Evolutionary conservation across 352 stramenopile genomes (phyloP).

Genomic region (Globisporangium barbulae): DNA sequence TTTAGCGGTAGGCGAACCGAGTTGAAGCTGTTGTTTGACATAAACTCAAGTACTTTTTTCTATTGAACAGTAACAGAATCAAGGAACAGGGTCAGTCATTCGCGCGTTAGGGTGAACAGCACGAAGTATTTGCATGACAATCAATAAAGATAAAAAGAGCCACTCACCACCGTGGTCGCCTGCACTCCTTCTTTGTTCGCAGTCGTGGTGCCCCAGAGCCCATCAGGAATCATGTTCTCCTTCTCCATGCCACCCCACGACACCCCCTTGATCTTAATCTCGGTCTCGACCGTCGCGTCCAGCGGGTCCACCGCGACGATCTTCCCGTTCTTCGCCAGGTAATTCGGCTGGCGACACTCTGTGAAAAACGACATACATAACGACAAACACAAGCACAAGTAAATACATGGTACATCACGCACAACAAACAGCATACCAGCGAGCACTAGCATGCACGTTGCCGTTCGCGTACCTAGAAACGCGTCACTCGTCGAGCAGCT

Average conservation of each 20-base stretch:
- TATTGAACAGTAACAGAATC: neutral
- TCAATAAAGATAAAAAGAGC: neutral
- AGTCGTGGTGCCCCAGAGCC: conserved; percentile 38
- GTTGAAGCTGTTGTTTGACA: conserved; percentile 63
- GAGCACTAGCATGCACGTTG: neutral
- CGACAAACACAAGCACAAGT: neutral
- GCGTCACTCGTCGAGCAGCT: conserved; percentile 2
- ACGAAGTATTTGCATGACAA: neutral
- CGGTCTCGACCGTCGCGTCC: conserved; percentile 32
- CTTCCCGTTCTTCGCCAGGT: conserved; percentile 48
- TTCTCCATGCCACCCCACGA: conserved; percentile 69
- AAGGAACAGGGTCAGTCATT: neutral
- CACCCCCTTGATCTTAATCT: conserved; percentile 65
- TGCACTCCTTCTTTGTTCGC: conserved; percentile 33
- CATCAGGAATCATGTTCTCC: conserved; percentile 62
- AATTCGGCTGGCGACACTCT: conserved; percentile 68
- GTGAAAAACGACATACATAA: neutral
- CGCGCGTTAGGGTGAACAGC: neutral
- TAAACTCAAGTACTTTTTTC: conserved; percentile 44
- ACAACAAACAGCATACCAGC: neutral
- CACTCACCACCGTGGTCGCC: conserved; percentile 46
- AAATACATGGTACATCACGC: neutral
- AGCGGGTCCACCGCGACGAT: conserved; percentile 50
- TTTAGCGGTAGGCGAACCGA: conserved; percentile 57
- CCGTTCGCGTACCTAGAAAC: neutral